These are phyloP conservation scores for Sphagnum magellanicum DNA, from an alignment of 228 moss, liverwort and hornwort species.

Conservation along the genomic window DNA sequence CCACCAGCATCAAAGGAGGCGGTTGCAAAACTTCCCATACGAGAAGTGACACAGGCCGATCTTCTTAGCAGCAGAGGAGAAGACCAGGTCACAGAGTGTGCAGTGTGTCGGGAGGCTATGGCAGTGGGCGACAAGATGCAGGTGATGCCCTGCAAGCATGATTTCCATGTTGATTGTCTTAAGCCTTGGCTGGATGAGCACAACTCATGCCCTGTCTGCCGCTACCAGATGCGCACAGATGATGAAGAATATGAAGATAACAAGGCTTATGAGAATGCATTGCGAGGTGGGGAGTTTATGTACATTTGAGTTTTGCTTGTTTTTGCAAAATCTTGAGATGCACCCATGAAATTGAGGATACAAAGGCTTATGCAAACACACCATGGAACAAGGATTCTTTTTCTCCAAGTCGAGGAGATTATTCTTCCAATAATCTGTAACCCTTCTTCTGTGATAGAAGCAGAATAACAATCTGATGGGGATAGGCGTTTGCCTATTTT, in stretches of 20 bases:
- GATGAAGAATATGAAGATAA: slow-evolving; percentile 94
- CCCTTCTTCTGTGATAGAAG: too few relatives aligned
- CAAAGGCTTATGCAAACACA: too few relatives aligned
- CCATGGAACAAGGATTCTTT: too few relatives aligned
- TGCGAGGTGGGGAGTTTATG: slow-evolving; percentile 86
- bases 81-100: slow-evolving; percentile 48
- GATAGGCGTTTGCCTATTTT: too few relatives aligned
- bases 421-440: too few relatives aligned
- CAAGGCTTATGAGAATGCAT: slow-evolving; percentile 63
- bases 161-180: slow-evolving; percentile 76
- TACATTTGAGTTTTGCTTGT: slow-evolving; percentile 23
- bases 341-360: too few relatives aligned
- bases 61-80: slow-evolving; percentile 47
- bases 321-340: too few relatives aligned
- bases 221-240: slow-evolving; percentile 86
- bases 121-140: slow-evolving; percentile 71
- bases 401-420: too few relatives aligned
- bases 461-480: too few relatives aligned
- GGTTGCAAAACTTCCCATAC: slow-evolving; percentile 76
- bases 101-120: slow-evolving; percentile 81
- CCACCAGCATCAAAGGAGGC: slow-evolving; percentile 96
- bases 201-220: slow-evolving; percentile 94
- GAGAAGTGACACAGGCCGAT: slow-evolving; percentile 61
- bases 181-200: slow-evolving; percentile 96
- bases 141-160: slow-evolving; percentile 98